Evolutionary conservation across 2,329 filamentous ascomycete genomes (phyloP).

Genomic region (Stenocarpella maydis): DNA sequence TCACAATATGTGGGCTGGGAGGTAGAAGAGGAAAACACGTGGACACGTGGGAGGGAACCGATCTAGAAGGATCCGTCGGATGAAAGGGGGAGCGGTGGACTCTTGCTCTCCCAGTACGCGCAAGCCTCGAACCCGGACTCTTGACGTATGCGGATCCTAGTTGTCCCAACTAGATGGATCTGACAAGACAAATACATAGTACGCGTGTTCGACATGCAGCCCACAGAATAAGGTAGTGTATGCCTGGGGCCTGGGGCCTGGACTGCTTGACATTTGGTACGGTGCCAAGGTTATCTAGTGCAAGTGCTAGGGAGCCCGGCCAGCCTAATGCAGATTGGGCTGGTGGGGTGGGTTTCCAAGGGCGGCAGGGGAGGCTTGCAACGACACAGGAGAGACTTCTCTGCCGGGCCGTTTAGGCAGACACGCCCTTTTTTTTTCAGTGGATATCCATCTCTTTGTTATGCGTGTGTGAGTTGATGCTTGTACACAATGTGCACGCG

Average conservation of each 20-base stretch:
- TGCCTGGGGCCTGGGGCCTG: background rate
- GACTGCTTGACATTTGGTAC: background rate
- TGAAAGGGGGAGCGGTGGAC: background rate
- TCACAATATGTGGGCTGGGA: background rate
- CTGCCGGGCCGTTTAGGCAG: slow-evolving; percentile 23
- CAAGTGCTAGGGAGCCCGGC: too few species aligned
- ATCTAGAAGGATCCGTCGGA: background rate
- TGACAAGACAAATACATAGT: too few species aligned
- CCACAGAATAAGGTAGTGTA: slow-evolving; percentile 9
- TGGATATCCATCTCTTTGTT: background rate
- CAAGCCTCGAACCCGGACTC: slow-evolving; percentile 18
- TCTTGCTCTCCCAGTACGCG: background rate
- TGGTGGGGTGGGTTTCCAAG: background rate
- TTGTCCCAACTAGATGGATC: too few species aligned
- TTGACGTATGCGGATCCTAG: background rate
- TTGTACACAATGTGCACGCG: slow-evolving; percentile 14
- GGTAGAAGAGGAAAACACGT: background rate
- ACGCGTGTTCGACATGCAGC: slow-evolving; percentile 23
- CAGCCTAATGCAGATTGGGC: slow-evolving; percentile 2
- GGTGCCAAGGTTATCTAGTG: too few species aligned
- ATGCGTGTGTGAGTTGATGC: slow-evolving; percentile 2
- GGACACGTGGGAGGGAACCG: too few species aligned
- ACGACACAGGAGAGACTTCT: background rate
- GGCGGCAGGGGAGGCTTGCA: background rate
- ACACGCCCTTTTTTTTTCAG: background rate